Conservation (phyloP, 768 basidiomycete genomes). For the Pluteus cervinus region DNA sequence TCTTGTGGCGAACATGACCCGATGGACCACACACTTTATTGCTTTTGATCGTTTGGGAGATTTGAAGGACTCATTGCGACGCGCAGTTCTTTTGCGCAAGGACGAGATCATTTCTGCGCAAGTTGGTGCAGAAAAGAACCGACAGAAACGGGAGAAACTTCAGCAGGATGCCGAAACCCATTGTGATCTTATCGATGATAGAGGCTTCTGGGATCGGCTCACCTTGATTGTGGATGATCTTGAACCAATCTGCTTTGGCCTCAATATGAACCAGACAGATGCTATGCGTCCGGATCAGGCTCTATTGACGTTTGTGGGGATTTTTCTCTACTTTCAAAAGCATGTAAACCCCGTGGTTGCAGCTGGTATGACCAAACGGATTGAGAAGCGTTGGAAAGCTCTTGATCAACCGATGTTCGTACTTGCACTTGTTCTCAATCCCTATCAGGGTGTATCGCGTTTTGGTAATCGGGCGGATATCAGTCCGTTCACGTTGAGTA, state of each 20-base stretch:
- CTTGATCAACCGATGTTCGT: constrained; percentile 23
- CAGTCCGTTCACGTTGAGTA: constrained; percentile 16
- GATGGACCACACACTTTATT: constrained; percentile 21
- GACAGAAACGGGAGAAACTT: constrained; percentile 13
- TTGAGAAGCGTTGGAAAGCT: constrained; percentile 24
- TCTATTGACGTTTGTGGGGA: constrained; percentile 18
- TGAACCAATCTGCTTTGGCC: constrained; percentile 20
- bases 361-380: constrained; percentile 13
- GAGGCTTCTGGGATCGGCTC: constrained; percentile 13
- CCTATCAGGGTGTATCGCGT: constrained; percentile 18
- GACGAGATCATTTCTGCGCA: constrained; percentile 18
- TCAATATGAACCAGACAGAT: constrained; percentile 20
- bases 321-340: constrained; percentile 19
- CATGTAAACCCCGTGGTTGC: constrained; percentile 16
- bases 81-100: constrained; percentile 13
- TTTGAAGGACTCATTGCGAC: constrained; percentile 15
- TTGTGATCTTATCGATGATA: constrained; percentile 17
- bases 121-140: constrained; percentile 21
- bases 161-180: constrained; percentile 10
- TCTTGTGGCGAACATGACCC: constrained; percentile 20
- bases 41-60: constrained; percentile 14
- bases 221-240: constrained; percentile 17
- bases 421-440: constrained; percentile 20
- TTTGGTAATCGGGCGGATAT: constrained; percentile 20
- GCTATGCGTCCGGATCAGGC: constrained; percentile 19